Percentiles rank a stretch among this genome's conserved stretches.
Conservation (phyloP, 768 basidiomycete species). For the Boletus patriciae region DNA sequence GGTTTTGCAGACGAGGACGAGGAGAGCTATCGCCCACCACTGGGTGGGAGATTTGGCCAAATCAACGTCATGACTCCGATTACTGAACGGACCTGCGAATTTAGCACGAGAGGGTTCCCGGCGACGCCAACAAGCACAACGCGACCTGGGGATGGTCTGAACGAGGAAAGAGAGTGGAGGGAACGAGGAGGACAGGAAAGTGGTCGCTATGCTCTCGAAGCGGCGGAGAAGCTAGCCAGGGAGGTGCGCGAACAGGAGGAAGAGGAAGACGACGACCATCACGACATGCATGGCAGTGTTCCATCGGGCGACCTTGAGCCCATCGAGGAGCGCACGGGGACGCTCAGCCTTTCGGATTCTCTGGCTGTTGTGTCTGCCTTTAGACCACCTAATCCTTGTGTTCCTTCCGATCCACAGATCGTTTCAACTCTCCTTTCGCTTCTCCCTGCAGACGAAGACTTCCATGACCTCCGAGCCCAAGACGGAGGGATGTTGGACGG, state of each 20-base stretch:
- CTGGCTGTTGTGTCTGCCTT: constrained; percentile 62
- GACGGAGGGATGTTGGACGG: constrained; percentile 60
- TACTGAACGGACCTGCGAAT: constrained; percentile 92
- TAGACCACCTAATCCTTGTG: constrained; percentile 83
- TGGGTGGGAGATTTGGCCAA: constrained; percentile 74
- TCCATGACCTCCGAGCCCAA: constrained; percentile 55
- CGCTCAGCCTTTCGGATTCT: constrained; percentile 64
- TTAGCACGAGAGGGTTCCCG: constrained; percentile 52
- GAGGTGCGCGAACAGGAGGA: constrained; percentile 37
- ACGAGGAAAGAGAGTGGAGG: constrained; percentile 19
- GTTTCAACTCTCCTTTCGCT: constrained; percentile 62
- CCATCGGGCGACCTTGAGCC: constrained; percentile 18
- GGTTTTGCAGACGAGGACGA: constrained; percentile 33
- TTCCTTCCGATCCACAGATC: constrained; percentile 73
- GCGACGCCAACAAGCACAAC: constrained; percentile 41
- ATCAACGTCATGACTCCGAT: constrained; percentile 98
- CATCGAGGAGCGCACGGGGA: constrained; percentile 62
- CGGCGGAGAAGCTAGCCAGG: constrained; percentile 59
- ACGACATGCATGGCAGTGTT: constrained; percentile 9
- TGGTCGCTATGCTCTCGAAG: constrained; percentile 46
- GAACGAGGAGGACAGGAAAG: constrained; percentile 33
- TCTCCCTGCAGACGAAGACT: constrained; percentile 59
- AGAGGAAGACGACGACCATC: constrained; percentile 19
- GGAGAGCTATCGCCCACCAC: constrained; percentile 41
- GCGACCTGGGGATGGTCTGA: constrained; percentile 43